Conservation (phyloP, 2,329 filamentous ascomycete species). For the Hypoxylon sp. region DNA sequence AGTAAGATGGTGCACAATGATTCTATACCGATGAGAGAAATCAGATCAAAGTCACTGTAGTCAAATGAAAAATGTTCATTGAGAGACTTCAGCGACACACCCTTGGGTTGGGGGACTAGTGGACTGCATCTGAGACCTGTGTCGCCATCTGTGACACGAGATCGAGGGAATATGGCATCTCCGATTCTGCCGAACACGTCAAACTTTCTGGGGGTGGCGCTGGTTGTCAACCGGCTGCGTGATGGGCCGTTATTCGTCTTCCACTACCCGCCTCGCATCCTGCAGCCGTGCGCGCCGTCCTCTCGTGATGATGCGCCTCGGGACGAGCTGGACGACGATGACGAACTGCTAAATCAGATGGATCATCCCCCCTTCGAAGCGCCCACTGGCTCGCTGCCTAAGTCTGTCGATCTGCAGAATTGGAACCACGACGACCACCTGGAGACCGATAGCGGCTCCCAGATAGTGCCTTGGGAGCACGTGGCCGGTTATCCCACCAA, state of each 20-base stretch:
- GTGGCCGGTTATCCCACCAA: conserved; percentile 81
- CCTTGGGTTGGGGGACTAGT: conserved; percentile 23
- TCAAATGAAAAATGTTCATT: conserved; percentile 30
- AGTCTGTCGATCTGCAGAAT: conserved; percentile 57
- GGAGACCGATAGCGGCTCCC: conserved; percentile 67
- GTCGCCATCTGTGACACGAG: conserved; percentile 32
- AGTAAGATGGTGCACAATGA: background rate
- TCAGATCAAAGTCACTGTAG: background rate
- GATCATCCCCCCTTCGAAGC: conserved; percentile 55
- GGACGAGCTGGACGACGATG: conserved; percentile 59
- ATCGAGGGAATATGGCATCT: conserved; percentile 58
- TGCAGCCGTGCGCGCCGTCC: conserved; percentile 54
- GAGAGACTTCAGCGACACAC: conserved; percentile 11
- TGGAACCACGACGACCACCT: conserved; percentile 68
- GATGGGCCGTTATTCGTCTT: conserved; percentile 87
- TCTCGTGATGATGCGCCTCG: conserved; percentile 49
- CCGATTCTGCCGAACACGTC: conserved; percentile 64
- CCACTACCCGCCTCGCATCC: conserved; percentile 80
- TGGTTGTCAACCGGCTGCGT: conserved; percentile 80
- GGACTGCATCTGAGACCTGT: conserved; percentile 39
- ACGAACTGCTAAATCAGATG: conserved; percentile 66
- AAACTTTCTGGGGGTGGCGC: conserved; percentile 77
- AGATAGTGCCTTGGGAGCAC: conserved; percentile 77
- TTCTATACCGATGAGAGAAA: background rate
- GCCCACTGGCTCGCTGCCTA: conserved; percentile 51